Evolutionary conservation across 2,329 filamentous ascomycete genomes (phyloP).

Genomic region (Amylocarpus encephaloides): DNA sequence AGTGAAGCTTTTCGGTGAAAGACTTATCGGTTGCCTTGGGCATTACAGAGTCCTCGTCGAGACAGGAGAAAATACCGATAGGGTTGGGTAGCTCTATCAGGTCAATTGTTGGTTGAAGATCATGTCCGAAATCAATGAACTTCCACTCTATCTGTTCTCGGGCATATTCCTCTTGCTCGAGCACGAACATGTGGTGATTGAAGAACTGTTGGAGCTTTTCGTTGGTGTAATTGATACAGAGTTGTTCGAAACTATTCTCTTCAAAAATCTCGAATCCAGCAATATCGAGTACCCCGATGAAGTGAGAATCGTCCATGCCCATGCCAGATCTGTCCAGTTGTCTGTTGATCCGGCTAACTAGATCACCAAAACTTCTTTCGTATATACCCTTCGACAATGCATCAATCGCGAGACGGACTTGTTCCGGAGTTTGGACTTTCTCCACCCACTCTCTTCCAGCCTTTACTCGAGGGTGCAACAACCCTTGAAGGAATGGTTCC

Average conservation of each 20-base stretch:
- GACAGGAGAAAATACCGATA: conserved; percentile 96
- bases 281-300: conserved; percentile 98
- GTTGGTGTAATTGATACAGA: conserved; percentile 99
- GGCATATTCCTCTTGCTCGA: conserved; percentile 97
- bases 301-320: conserved; percentile 80
- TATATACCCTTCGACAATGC: conserved; percentile 96
- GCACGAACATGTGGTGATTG: conserved; percentile 99
- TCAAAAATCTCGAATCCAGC: conserved; percentile 99
- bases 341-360: conserved; percentile 85
- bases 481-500: conserved; percentile 79
- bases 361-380: conserved; percentile 87
- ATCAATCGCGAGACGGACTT: conserved; percentile 84
- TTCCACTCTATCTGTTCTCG: conserved; percentile 98
- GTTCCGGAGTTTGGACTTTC: conserved; percentile 95
- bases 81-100: conserved; percentile 93
- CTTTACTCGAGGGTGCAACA: conserved; percentile 90
- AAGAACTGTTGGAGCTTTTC: conserved; percentile 99
- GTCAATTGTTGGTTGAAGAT: conserved; percentile 95
- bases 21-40: conserved; percentile 95
- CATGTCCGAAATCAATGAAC: conserved; percentile 97
- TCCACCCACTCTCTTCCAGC: conserved; percentile 97
- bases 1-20: conserved; percentile 97
- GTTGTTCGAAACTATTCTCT: conserved; percentile 94
- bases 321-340: conserved; percentile 83
- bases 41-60: conserved; percentile 98